phyloP scores from a whole-genome alignment of 2,329 filamentous ascomycete genomes.

The Fusarium proliferatum region DNA sequence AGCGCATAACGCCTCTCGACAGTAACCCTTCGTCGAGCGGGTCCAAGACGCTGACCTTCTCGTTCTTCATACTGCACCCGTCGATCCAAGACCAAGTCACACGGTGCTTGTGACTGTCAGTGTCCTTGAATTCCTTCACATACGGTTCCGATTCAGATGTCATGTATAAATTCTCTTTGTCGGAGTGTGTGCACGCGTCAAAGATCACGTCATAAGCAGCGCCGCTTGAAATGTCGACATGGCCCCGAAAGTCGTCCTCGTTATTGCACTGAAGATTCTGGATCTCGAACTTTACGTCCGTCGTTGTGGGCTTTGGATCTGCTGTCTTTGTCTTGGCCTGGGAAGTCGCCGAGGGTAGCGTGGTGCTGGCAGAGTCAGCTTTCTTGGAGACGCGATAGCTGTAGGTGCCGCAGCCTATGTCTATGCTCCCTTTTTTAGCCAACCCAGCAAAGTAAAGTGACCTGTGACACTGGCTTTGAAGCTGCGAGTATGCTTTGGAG shows the following conservation, averaged over 20 bases:
- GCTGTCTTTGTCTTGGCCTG: background rate
- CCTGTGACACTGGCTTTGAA: background rate
- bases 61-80: background rate
- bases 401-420: background rate
- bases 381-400: background rate
- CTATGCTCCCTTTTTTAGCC: background rate
- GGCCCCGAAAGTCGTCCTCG: background rate
- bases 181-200: background rate
- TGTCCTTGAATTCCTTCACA: background rate
- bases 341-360: background rate
- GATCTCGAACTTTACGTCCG: background rate
- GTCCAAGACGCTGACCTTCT: accelerated
- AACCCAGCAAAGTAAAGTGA: background rate
- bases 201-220: accelerated
- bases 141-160: background rate
- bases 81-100: background rate
- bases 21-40: background rate
- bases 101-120: background rate
- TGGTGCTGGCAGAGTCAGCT: background rate
- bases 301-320: background rate
- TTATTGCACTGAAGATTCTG: background rate
- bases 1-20: background rate
- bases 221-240: accelerated
- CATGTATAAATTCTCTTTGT: background rate
- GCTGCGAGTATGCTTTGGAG: background rate